Evolutionary conservation across 345 rosid genomes (phyloP).

Genomic region (Zanthoxylum bungeanum): DNA sequence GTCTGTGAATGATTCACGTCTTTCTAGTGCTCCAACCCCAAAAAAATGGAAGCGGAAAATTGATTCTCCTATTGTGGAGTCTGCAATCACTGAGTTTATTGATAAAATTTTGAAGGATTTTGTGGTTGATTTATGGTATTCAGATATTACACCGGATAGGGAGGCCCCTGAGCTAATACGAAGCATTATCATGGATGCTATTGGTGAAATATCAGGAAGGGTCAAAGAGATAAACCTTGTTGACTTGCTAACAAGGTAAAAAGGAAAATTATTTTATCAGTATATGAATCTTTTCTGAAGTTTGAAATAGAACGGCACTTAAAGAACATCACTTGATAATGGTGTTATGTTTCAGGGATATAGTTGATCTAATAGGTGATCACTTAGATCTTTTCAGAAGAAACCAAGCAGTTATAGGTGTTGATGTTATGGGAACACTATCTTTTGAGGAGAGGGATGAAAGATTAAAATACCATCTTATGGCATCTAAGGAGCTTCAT

Average conservation of each 20-base stretch:
- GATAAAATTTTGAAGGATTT: constrained; percentile 85
- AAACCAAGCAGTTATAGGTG: constrained; percentile 84
- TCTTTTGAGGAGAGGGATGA: constrained; percentile 94
- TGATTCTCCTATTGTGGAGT: constrained; percentile 81
- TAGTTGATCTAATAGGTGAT: constrained; percentile 84
- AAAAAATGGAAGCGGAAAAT: constrained; percentile 79
- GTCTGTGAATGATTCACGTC: constrained; percentile 72
- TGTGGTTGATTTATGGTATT: constrained; percentile 85
- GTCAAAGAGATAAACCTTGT: constrained; percentile 80
- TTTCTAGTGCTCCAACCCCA: constrained; percentile 46
- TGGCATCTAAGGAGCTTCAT: constrained; percentile 87
- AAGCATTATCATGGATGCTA: constrained; percentile 79
- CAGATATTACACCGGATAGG: constrained; percentile 82
- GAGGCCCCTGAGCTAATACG: constrained; percentile 88
- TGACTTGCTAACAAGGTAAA: constrained; percentile 79
- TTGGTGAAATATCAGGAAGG: constrained; percentile 84
- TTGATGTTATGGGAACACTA: constrained; percentile 81
- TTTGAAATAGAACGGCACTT: constrained; percentile 5
- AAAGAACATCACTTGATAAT: constrained; percentile 13
- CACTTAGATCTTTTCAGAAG: constrained; percentile 91
- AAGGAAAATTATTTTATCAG: neutral
- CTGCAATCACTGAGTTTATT: constrained; percentile 65
- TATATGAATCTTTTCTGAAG: neutral
- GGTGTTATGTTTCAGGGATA: constrained; percentile 67
- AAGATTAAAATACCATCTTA: constrained; percentile 82